Base-by-base conservation (phyloP, 495 filamentous ascomycete species). In the Penicillium bialowiezense region DNA sequence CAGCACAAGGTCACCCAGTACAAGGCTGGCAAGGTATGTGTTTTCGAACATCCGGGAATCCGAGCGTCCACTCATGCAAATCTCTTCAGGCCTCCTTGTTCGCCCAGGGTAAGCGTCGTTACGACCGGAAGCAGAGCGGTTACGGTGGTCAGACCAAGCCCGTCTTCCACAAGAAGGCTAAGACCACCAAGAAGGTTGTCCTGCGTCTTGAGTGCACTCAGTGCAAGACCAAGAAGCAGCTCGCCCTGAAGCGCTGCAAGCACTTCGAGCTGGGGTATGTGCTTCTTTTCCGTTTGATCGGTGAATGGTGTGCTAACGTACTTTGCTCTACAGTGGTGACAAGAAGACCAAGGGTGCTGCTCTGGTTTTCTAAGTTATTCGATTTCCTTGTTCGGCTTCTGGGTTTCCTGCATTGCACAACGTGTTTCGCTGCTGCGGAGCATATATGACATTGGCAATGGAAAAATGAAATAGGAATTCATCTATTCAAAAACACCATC, bases 331-430 rank as follows among this genome's bases (percentile, higher is more conserved):
- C 60, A 96, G 93, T 85, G 95, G 95, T 80, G 95, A 99, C 86
- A 99, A 99, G 90, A 99, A 99, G 90, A 99, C 95, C 69, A 99
- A 99, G 88, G 95, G 95, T 86, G 93, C 93, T 66, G 95, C 95
- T 62, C 83, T 99, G 66, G 95, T 99, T 63, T 99, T 97, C 81
- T 99, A 93, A 80, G 62, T 68, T 64, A 63, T 68, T 64, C 58
- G 56, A 64, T 72, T 72, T 74, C 63, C 69, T 74, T 74, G 69
- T 74, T 71, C 64, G 71, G 70, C 65, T 70, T 56, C 60, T 70
- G 69, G 71, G 69, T 70, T 74, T 71, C 63, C 63, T 69, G 64
- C 67, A 69, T 72, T 72, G 69, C 69, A 67, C 60, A 59, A 52
- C 44, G 60, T 52, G 56, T 62, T 64, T 57, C 62, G 62, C 56